These are phyloP conservation scores for Gnetum montanum DNA, from an alignment of 75 land plant species.

Conservation along the genomic window DNA sequence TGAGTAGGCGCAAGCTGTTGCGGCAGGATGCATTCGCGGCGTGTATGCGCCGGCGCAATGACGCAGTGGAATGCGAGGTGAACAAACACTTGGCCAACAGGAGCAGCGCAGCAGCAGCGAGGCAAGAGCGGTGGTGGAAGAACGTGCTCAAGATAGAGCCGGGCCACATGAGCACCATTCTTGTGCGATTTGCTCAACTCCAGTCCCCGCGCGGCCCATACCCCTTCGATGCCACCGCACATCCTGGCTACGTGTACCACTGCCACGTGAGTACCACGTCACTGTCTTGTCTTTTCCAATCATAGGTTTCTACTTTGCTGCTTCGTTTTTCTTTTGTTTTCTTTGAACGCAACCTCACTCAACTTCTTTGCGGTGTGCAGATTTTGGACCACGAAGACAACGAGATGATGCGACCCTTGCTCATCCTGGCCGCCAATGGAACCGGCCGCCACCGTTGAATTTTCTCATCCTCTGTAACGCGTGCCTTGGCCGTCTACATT, in stretches of 20 bases:
- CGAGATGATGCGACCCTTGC: conserved; percentile 46
- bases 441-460: no score
- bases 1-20: conserved; percentile 1
- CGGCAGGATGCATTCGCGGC: background rate
- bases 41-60: conserved; percentile 8
- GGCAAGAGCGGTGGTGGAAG: conserved; percentile 35
- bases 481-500: no score
- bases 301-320: background rate
- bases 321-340: background rate
- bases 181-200: conserved; percentile 11
- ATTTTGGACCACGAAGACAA: conserved; percentile 41
- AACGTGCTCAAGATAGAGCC: conserved; percentile 32
- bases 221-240: conserved; percentile 26
- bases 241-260: conserved; percentile 35
- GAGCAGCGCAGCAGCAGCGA: background rate
- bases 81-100: background rate
- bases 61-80: conserved; percentile 9
- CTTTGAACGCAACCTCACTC: background rate
- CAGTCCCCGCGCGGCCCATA: conserved; percentile 5
- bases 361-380: background rate
- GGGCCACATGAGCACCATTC: conserved; percentile 9
- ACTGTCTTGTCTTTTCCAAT: background rate
- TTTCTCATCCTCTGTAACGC: no score
- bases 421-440: background rate
- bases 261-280: conserved; percentile 34